phyloP scores from a whole-genome alignment of 371 early-diverging fungal genomes.

The Dentiscutata heterogama region DNA sequence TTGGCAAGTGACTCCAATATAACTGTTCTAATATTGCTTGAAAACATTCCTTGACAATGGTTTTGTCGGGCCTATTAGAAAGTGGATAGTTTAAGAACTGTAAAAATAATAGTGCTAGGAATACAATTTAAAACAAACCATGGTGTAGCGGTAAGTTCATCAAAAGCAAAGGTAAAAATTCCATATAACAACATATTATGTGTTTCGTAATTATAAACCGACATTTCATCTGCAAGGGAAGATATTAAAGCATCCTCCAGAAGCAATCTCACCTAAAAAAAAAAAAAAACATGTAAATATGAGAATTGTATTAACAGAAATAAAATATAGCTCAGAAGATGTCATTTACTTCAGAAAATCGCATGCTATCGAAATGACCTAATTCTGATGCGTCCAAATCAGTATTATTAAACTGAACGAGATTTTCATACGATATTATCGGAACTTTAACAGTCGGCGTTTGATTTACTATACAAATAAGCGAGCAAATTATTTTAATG shows the following conservation, averaged over 20 bases:
- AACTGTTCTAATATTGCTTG: conserved; percentile 73
- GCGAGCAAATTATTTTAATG: conserved; percentile 41
- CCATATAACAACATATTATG: conserved; percentile 70
- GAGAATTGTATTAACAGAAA: background rate
- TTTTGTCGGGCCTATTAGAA: conserved; percentile 56
- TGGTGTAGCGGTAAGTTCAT: conserved; percentile 59
- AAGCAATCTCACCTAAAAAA: conserved; percentile 24
- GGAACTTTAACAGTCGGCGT: conserved; percentile 27
- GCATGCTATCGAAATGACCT: background rate
- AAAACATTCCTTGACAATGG: conserved; percentile 68
- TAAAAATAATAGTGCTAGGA: background rate
- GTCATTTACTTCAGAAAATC: conserved; percentile 27
- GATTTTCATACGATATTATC: conserved; percentile 33
- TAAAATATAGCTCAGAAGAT: background rate
- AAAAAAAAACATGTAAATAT: background rate
- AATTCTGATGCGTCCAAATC: conserved; percentile 4
- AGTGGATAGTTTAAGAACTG: background rate
- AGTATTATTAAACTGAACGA: background rate
- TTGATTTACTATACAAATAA: conserved; percentile 45
- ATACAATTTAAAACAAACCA: conserved; percentile 41
- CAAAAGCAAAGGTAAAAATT: conserved; percentile 60
- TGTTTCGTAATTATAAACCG: conserved; percentile 51
- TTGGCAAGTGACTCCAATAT: conserved; percentile 67
- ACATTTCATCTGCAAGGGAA: conserved; percentile 7
- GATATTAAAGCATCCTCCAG: conserved; percentile 12